Evolutionary conservation across 2,329 filamentous ascomycete genomes (phyloP).

Genomic region (Trichophyton schoenleinii): DNA sequence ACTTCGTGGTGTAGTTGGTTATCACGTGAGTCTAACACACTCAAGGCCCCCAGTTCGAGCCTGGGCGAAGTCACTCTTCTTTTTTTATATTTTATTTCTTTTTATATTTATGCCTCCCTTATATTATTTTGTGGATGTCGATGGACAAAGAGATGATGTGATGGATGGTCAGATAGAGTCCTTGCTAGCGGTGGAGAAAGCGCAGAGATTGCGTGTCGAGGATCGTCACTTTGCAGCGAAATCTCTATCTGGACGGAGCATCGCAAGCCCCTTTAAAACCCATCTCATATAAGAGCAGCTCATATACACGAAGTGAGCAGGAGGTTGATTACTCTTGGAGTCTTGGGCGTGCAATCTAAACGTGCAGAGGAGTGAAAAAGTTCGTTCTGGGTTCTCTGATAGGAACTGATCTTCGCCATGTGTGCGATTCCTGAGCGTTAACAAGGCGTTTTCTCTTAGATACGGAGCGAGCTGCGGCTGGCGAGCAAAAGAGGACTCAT

Average conservation of each 20-base stretch:
- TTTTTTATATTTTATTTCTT: not conserved
- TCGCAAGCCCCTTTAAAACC: not conserved
- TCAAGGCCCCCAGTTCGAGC: conserved; percentile 11
- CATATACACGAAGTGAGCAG: too few relatives aligned
- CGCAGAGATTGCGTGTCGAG: not conserved
- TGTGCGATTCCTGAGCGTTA: not conserved
- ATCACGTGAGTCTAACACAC: conserved; percentile 12
- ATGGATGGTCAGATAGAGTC: too few relatives aligned
- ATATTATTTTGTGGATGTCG: not conserved
- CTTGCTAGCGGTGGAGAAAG: too few relatives aligned
- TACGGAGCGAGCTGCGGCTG: not conserved
- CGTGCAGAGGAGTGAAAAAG: not conserved
- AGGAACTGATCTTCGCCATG: conserved; percentile 2
- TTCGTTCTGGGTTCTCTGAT: not conserved
- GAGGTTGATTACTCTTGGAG: not conserved
- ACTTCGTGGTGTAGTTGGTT: conserved; percentile 11
- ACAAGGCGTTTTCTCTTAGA: not conserved
- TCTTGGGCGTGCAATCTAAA: not conserved
- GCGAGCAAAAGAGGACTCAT: not conserved
- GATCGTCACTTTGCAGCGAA: not conserved
- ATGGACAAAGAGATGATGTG: not conserved
- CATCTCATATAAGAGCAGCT: not conserved
- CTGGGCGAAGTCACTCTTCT: conserved; percentile 7
- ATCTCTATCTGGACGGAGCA: not conserved
- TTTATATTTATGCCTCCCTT: not conserved